A percentile compares a stretch with the other conserved stretches of the same genome.
phyloP scores from a whole-genome alignment of 179 eudicot genomes.

The Monotropa hypopitys region DNA sequence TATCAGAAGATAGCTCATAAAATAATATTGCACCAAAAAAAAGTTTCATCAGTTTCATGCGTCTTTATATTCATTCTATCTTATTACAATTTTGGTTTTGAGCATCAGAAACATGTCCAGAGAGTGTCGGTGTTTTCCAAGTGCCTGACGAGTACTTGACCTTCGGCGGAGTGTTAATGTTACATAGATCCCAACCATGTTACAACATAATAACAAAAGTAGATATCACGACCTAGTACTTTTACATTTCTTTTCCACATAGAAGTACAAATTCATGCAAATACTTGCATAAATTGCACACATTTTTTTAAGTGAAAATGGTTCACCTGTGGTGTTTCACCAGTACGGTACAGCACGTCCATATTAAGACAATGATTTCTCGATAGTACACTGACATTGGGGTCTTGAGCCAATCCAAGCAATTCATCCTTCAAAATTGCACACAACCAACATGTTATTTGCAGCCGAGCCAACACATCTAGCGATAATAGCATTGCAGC shows the following conservation, averaged over 20 bases:
- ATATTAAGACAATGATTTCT: slow-evolving; percentile 52
- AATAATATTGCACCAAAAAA: no score
- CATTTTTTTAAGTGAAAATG: neutral
- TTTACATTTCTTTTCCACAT: neutral
- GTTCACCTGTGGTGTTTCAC: slow-evolving; percentile 77
- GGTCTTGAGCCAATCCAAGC: slow-evolving; percentile 66
- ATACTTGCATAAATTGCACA: neutral
- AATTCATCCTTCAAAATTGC: slow-evolving; percentile 59
- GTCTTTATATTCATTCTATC: no score
- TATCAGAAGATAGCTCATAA: no score
- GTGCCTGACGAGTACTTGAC: no score
- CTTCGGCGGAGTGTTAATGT: no score
- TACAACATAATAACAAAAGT: neutral
- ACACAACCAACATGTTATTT: neutral
- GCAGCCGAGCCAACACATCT: neutral
- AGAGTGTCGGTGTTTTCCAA: no score
- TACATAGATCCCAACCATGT: neutral
- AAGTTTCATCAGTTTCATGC: no score
- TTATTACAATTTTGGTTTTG: no score
- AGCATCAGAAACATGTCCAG: no score
- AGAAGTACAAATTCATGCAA: neutral
- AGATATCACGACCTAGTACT: neutral
- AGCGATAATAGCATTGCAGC: neutral
- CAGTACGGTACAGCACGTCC: slow-evolving; percentile 75
- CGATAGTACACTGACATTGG: slow-evolving; percentile 33